Base-by-base conservation (phyloP, 331 rosid genomes). In the Quercus tomentella region DNA sequence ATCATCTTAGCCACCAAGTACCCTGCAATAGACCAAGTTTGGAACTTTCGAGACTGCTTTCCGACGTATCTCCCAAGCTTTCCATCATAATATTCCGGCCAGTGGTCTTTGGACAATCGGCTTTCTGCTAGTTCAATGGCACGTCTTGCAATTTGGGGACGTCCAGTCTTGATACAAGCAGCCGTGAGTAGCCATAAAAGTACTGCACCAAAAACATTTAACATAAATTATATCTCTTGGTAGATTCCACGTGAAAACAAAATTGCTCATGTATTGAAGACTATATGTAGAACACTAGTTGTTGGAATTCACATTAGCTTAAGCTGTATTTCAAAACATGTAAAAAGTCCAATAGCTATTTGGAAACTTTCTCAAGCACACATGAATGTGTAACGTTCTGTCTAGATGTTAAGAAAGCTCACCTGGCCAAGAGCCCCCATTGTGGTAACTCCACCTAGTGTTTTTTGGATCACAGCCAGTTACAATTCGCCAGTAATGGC, bases 371-470 rank as follows among this genome's bases (percentile, higher is more conserved):
- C 20, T 61, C n/a, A 61, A 16, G 37, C 68, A 61, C 35, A 25
- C 31, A 61, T 23, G 68, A 61, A 23, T 61, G 26, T 61, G 37
- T 1, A 61, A 7, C 2, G 55, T 28, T 68, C 22, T 25, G 17
- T 28, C n/a, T 4, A 26, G 43, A 30, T 7, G 30, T 63, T 28
- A 28, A 66, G 25, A 31, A 33, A 66, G 18, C 41, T 71, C 58
- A 83, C 87, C 87, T 83, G 87, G 87, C 87, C 87, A 79, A 72
- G 87, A 83, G 70, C 87, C 87, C 2, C 87, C 87, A 55, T 83
- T 83, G 80, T 83, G 87, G 84, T 79, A 83, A 49, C 87, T 83
- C 87, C 87, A 83, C 75, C 80, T 60, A 1, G 81, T 83, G 51
- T 83, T 83, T 77, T 83, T 83, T 18, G 87, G 87, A 74, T 83